Conservation (phyloP, 1,284 basidiomycete species). For the Austroboletus novae-zelandiae region DNA sequence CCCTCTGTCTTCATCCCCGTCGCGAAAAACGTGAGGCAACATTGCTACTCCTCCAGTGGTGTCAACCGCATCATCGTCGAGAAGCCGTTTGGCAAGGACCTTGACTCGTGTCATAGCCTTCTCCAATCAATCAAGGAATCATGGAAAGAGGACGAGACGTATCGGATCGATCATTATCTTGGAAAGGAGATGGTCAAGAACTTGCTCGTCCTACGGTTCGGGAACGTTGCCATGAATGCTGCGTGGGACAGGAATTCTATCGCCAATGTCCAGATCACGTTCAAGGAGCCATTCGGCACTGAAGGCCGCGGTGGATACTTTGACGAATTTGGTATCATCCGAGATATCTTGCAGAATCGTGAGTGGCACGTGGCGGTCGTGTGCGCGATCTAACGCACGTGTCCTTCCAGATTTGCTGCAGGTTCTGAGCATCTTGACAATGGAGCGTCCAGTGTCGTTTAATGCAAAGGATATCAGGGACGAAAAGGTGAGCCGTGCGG, state of each 20-base stretch:
- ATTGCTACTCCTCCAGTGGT: conserved; percentile 68
- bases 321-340: conserved; percentile 97
- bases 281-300: conserved; percentile 97
- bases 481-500: conserved; percentile 70
- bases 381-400: conserved; percentile 8
- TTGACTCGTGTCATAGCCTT: conserved; percentile 81
- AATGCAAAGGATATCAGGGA: conserved; percentile 94
- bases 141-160: conserved; percentile 95
- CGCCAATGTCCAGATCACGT: conserved; percentile 95
- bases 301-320: conserved; percentile 98
- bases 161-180: conserved; percentile 97
- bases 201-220: conserved; percentile 89
- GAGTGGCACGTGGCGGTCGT: conserved; percentile 38
- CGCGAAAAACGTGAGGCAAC: conserved; percentile 76
- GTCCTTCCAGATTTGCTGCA: conserved; percentile 77
- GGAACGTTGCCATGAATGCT: conserved; percentile 84
- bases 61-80: conserved; percentile 92
- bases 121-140: conserved; percentile 78
- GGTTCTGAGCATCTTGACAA: conserved; percentile 88
- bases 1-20: conserved; percentile 92
- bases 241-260: conserved; percentile 94
- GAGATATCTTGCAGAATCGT: conserved; percentile 97
- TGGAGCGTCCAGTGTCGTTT: conserved; percentile 98
- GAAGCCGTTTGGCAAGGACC: conserved; percentile 96
- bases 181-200: conserved; percentile 99